phyloP scores from a whole-genome alignment of 2,329 filamentous ascomycete species.

The Volutella citrinella region DNA sequence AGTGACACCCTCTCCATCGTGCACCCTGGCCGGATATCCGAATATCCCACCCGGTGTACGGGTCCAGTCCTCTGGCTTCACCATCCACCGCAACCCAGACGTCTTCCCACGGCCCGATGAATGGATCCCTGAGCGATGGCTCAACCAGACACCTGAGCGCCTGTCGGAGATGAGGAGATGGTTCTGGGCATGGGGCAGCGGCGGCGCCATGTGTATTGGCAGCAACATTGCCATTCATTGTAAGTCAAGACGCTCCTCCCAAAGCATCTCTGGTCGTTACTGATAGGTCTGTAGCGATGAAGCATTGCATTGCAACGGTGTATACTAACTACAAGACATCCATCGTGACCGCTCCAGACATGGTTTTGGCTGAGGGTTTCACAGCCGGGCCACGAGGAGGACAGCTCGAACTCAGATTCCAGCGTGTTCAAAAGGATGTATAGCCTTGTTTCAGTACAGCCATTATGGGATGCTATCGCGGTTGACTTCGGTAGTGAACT shows the following conservation, averaged over 20 bases:
- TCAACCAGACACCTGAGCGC: constrained; percentile 1
- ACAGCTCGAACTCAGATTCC: constrained; percentile 2
- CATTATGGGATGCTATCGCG: too few relatives aligned
- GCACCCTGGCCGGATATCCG: constrained; percentile 2
- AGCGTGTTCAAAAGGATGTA: too few relatives aligned
- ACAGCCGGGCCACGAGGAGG: constrained; percentile 8
- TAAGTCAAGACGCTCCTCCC: not conserved
- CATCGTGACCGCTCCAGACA: constrained; percentile 4
- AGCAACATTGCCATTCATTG: constrained; percentile 7
- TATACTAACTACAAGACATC: constrained; percentile 8
- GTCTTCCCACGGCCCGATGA: constrained; percentile 5
- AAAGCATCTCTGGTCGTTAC: not conserved
- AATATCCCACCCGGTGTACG: constrained; percentile 3
- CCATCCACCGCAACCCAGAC: constrained; percentile 5
- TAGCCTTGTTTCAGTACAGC: too few relatives aligned
- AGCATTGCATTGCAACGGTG: constrained; percentile 7
- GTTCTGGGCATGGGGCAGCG: constrained; percentile 9
- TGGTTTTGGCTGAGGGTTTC: constrained; percentile 6
- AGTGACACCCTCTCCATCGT: constrained; percentile 2
- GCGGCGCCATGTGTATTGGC: constrained; percentile 6
- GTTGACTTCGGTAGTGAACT: too few relatives aligned
- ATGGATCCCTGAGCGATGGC: constrained; percentile 2
- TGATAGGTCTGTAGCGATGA: constrained; percentile 5
- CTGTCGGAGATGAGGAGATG: constrained; percentile 5
- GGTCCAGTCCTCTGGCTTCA: constrained; percentile 2